Evolutionary conservation across 148 eudicot species (phyloP).

Genomic region (Fagopyrum esculentum): DNA sequence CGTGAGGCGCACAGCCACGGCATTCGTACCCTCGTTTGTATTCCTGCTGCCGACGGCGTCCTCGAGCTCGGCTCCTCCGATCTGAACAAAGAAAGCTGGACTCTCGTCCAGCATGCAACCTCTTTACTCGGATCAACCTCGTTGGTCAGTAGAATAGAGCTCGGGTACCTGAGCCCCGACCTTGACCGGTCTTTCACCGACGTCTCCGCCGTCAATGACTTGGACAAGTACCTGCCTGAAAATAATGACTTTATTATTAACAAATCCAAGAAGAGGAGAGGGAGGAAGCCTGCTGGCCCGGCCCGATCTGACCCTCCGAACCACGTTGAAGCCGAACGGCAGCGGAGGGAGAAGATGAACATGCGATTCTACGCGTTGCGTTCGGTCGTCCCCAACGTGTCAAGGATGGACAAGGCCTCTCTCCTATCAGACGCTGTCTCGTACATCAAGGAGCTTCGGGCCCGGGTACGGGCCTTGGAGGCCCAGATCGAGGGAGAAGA

Average conservation of each 20-base stretch:
- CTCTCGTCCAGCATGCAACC: slow-evolving; percentile 38
- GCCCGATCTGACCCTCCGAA: slow-evolving; percentile 23
- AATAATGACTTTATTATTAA: neutral
- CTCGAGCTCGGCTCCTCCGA: slow-evolving; percentile 60
- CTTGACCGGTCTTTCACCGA: neutral
- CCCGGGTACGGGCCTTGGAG: slow-evolving; percentile 35
- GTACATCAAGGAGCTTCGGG: slow-evolving; percentile 59
- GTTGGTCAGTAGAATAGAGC: neutral
- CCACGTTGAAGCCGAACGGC: slow-evolving; percentile 91
- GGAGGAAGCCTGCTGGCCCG: slow-evolving; percentile 32
- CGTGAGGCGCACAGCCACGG: slow-evolving; percentile 70
- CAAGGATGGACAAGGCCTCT: slow-evolving; percentile 92
- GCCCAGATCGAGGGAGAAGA: slow-evolving; percentile 10
- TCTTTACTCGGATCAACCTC: neutral
- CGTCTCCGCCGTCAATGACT: neutral
- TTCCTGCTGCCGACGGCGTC: slow-evolving; percentile 53
- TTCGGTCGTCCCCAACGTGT: slow-evolving; percentile 74
- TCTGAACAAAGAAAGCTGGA: slow-evolving; percentile 42
- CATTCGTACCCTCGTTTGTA: slow-evolving; percentile 47
- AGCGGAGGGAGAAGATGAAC: slow-evolving; percentile 86
- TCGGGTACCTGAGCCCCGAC: neutral
- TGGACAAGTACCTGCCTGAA: neutral
- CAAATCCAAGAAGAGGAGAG: slow-evolving; percentile 32
- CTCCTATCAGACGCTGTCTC: slow-evolving; percentile 66
- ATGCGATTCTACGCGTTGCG: slow-evolving; percentile 79